Conservation (phyloP, 495 filamentous ascomycete genomes). For the Collariella sp. region DNA sequence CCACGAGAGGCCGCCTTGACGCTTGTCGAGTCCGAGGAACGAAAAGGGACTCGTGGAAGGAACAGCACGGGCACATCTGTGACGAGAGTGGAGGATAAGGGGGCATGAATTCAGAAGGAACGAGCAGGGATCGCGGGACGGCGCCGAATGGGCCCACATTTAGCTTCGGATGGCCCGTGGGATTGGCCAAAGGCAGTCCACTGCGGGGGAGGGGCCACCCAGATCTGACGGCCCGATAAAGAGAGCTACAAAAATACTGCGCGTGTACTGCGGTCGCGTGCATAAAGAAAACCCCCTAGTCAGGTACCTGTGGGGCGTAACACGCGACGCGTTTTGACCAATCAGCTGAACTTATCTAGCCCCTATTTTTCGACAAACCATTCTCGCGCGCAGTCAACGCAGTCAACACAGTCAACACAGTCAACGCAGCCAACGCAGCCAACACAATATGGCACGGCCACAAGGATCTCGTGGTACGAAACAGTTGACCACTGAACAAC, state of each 20-base stretch:
- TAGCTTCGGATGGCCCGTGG: background rate
- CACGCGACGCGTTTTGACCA: too few species aligned
- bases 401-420: too few species aligned
- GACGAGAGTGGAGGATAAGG: constrained; percentile 14
- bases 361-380: too few species aligned
- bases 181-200: constrained; percentile 1
- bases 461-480: too few species aligned
- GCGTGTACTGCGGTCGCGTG: too few species aligned
- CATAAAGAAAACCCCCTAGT: too few species aligned
- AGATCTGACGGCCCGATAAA: background rate
- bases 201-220: background rate
- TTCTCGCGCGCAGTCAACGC: too few species aligned
- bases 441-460: too few species aligned
- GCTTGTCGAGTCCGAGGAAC: background rate
- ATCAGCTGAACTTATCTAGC: too few species aligned
- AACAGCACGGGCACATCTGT: constrained; percentile 11
- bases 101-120: background rate
- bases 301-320: too few species aligned
- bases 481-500: too few species aligned
- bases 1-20: constrained; percentile 8
- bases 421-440: too few species aligned
- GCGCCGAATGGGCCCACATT: background rate
- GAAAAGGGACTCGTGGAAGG: constrained; percentile 5
- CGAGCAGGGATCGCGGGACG: background rate
- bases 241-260: background rate